A percentile compares a stretch with the other conserved stretches of the same genome.
Evolutionary conservation across 257 asterid species (phyloP).

Genomic region (Phtheirospermum japonicum): DNA sequence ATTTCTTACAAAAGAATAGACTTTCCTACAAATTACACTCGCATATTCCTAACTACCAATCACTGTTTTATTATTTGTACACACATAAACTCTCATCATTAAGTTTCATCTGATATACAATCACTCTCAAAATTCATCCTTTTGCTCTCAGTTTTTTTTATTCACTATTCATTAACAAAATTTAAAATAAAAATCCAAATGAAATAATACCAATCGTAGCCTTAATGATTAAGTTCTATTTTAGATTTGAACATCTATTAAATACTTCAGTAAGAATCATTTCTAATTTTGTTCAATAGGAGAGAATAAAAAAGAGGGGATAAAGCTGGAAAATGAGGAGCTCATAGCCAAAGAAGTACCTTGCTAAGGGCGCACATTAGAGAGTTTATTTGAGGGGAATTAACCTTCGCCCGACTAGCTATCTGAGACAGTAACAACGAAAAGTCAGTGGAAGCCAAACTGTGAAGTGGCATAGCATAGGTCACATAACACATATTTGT

Average conservation of each 20-base stretch:
- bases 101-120: neutral
- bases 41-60: too few species aligned
- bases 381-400: constrained; percentile 54
- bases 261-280: neutral
- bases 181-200: neutral
- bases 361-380: constrained; percentile 50
- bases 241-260: neutral
- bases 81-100: neutral
- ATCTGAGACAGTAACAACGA: constrained; percentile 43
- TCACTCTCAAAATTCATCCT: neutral
- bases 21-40: too few species aligned
- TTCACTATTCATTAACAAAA: neutral
- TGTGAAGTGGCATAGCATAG: constrained; percentile 6
- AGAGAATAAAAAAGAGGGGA: too few species aligned
- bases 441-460: constrained; percentile 9
- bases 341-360: constrained; percentile 42
- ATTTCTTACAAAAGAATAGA: too few species aligned
- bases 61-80: too few species aligned
- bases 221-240: neutral
- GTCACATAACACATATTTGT: neutral
- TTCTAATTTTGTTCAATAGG: neutral
- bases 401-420: constrained; percentile 77
- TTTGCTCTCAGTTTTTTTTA: neutral
- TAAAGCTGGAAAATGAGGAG: neutral
- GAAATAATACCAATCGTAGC: neutral